Conservation (phyloP, 2,329 filamentous ascomycete genomes). For the Phaeosphaeriaceae sp. region DNA sequence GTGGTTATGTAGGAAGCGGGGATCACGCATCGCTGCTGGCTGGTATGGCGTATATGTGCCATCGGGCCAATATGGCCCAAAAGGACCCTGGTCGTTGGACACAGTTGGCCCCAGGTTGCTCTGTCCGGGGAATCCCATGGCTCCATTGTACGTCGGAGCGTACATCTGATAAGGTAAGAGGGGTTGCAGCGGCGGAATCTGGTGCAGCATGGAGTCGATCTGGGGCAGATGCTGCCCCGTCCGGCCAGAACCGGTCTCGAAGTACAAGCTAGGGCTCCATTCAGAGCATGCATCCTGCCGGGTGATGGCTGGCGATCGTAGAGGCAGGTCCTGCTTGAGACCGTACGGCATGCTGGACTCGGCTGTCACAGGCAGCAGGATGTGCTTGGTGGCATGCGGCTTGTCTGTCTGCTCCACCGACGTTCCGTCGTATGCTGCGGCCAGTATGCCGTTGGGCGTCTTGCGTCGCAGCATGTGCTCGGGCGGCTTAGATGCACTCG, state of each 20-base stretch:
- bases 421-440: slow-evolving; percentile 89
- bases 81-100: slow-evolving; percentile 50
- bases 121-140: slow-evolving; percentile 44
- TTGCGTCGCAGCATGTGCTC: slow-evolving; percentile 89
- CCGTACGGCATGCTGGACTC: slow-evolving; percentile 45
- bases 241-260: slow-evolving; percentile 44
- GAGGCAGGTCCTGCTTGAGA: slow-evolving; percentile 46
- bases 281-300: slow-evolving; percentile 31
- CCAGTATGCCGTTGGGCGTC: slow-evolving; percentile 91
- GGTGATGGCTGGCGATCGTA: slow-evolving; percentile 38
- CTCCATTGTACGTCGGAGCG: slow-evolving; percentile 39
- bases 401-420: slow-evolving; percentile 74
- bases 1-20: slow-evolving; percentile 44
- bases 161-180: slow-evolving; percentile 60
- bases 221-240: slow-evolving; percentile 56
- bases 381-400: slow-evolving; percentile 81
- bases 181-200: slow-evolving; percentile 63
- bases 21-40: slow-evolving; percentile 50
- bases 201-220: slow-evolving; percentile 68
- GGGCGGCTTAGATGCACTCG: slow-evolving; percentile 40
- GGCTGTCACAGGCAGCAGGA: slow-evolving; percentile 71
- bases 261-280: slow-evolving; percentile 47
- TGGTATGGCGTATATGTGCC: slow-evolving; percentile 50
- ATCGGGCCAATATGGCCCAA: slow-evolving; percentile 52
- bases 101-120: slow-evolving; percentile 47